These are phyloP conservation scores for Paramecium pentaurelia DNA, from an alignment of 73 alveolate genomes.

Conservation along the genomic window DNA sequence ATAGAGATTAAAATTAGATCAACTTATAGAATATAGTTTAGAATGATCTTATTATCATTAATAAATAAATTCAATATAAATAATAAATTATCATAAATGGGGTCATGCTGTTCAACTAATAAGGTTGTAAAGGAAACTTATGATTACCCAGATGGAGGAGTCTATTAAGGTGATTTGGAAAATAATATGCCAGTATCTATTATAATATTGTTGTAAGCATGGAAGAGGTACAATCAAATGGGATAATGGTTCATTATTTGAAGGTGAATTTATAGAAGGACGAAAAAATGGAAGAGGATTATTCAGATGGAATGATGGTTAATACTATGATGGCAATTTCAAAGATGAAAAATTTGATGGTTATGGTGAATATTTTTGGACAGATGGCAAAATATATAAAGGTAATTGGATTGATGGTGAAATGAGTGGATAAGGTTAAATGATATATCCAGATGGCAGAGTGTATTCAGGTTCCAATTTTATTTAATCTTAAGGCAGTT, in stretches of 20 bases:
- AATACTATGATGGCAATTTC: slow-evolving; percentile 46
- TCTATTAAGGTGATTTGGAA: slow-evolving; percentile 8
- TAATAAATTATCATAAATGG: not conserved
- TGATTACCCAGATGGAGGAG: slow-evolving; percentile 64
- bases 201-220: slow-evolving; percentile 26
- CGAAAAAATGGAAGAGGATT: slow-evolving; percentile 63
- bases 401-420: slow-evolving; percentile 35
- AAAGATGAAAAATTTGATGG: slow-evolving; percentile 52
- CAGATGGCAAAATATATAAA: slow-evolving; percentile 73
- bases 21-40: slow-evolving; percentile 46
- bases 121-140: slow-evolving; percentile 60
- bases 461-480: not conserved
- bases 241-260: slow-evolving; percentile 74
- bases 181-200: slow-evolving; percentile 6
- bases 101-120: slow-evolving; percentile 3
- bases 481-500: not conserved
- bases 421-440: slow-evolving; percentile 45
- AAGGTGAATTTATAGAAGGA: slow-evolving; percentile 75
- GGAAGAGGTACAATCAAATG: slow-evolving; percentile 68
- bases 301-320: slow-evolving; percentile 39
- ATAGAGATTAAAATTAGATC: slow-evolving; percentile 42
- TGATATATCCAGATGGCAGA: slow-evolving; percentile 30
- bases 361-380: slow-evolving; percentile 62
- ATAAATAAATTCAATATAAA: not conserved
- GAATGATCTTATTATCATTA: slow-evolving; percentile 18